Evolutionary conservation across 768 basidiomycete species (phyloP), one percentile per base, ranked within the genome.

Genomic region (Dentipellis sp.): DNA sequence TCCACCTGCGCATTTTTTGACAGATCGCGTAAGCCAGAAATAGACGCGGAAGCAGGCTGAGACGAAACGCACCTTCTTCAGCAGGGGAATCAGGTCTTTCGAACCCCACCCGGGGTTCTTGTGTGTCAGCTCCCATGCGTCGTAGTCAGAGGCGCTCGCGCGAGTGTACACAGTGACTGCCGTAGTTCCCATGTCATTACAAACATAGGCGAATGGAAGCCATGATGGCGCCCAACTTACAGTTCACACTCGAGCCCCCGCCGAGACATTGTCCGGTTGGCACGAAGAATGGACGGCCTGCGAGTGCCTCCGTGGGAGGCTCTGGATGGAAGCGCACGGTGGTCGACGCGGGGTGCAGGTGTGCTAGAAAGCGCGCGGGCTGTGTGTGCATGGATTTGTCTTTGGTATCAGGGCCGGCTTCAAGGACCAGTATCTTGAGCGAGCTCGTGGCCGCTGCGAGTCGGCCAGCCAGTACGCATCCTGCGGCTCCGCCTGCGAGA

Each of bases 61-160:
- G 16, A 45, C 42, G 14, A 56, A 12, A 10, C 53, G 8, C 55
- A 79, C 85, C 75, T 84, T 84, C 59, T 71, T 77, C 34, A 83
- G 59, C 12, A 84, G 67, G 0, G 84, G 83, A 34, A 86, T 75
- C 4, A 87, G 63, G 23, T 79, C 70, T 50, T 73, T 69, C 0
- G 80, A 78, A 5, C 81, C 72, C 85, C 85, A 87, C 1, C 83
- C 84, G 1, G 75, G 66, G 63, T 85, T 84, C 4, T 71, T 72
- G 22, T 78, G 66, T 2, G 71, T 64, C 3, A 45, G 59, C 59
- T 78, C 76, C 84, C 84, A 86, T 51, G 80, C 79, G 59, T 87
- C 81, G 50, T 79, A 84, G 63, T 87, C 85, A 0, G 82, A 84
- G 1, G 80, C 78, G 8, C 79, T 67, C 12, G 81, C 77, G 22